Evolutionary conservation across 1,284 basidiomycete genomes (phyloP).

Genomic region (Earliella scabrosa): DNA sequence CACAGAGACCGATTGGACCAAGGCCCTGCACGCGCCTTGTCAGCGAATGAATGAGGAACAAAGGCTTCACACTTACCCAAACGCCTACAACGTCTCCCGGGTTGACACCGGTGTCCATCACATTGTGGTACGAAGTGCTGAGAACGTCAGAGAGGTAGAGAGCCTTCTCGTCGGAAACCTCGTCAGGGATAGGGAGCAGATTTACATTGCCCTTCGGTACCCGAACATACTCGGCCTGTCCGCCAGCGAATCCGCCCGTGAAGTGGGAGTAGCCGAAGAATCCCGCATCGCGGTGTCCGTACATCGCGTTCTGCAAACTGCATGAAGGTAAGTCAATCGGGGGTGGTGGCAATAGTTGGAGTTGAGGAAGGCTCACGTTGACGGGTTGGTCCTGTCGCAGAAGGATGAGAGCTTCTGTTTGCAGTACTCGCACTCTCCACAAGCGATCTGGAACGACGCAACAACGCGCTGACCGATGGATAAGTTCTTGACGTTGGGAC

Average conservation of each 20-base stretch:
- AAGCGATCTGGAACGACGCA: conserved; percentile 79
- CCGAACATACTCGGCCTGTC: conserved; percentile 72
- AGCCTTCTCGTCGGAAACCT: conserved; percentile 65
- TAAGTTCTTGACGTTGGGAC: conserved; percentile 63
- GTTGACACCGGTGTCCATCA: conserved; percentile 71
- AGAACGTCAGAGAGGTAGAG: conserved; percentile 76
- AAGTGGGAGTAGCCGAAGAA: conserved; percentile 81
- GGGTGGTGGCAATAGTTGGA: neutral
- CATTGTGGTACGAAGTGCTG: conserved; percentile 74
- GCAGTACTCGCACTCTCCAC: conserved; percentile 77
- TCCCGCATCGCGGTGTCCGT: conserved; percentile 70
- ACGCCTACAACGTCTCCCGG: conserved; percentile 70
- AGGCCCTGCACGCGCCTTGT: conserved; percentile 41
- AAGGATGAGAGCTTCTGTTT: conserved; percentile 73
- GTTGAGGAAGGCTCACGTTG: conserved; percentile 46
- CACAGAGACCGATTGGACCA: conserved; percentile 67
- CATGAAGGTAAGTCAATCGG: conserved; percentile 8
- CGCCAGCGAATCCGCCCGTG: conserved; percentile 76
- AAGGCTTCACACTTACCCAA: conserved; percentile 48
- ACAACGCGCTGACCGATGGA: conserved; percentile 72
- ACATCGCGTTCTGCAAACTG: conserved; percentile 66
- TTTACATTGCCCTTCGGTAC: conserved; percentile 77
- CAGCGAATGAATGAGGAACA: neutral
- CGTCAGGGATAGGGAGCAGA: conserved; percentile 69
- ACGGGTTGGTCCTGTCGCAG: conserved; percentile 75